phyloP scores from a whole-genome alignment of 768 basidiomycete species.

The Gymnopilus dilepis region DNA sequence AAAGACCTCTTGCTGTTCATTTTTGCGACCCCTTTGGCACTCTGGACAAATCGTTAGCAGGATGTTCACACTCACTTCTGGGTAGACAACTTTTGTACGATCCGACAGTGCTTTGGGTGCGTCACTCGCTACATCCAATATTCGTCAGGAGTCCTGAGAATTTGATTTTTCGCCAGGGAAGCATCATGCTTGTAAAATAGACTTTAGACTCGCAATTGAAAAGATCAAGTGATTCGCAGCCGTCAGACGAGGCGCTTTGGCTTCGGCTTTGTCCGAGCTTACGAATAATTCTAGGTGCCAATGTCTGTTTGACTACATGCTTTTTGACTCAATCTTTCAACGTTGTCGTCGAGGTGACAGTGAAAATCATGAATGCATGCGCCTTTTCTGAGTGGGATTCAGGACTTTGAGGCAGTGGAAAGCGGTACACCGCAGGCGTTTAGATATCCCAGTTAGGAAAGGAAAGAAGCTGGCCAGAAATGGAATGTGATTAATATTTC shows the following conservation, averaged over 20 bases:
- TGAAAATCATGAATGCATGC: constrained; percentile 28
- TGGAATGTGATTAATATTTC: constrained; percentile 38
- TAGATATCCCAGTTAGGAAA: constrained; percentile 37
- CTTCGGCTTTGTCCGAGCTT: constrained; percentile 6
- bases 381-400: constrained; percentile 9
- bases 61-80: too few species aligned
- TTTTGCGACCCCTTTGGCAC: too few species aligned
- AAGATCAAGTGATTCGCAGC: background rate
- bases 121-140: too few species aligned
- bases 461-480: constrained; percentile 39
- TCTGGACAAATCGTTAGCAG: too few species aligned
- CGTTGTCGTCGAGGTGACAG: background rate
- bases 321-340: constrained; percentile 20
- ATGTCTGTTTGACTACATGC: constrained; percentile 19
- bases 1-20: too few species aligned
- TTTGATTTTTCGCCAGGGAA: background rate
- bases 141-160: too few species aligned
- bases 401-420: too few species aligned
- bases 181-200: background rate
- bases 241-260: constrained; percentile 1
- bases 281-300: constrained; percentile 13
- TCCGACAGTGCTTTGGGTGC: too few species aligned
- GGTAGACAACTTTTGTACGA: too few species aligned
- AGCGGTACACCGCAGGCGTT: background rate
- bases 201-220: background rate